These are phyloP conservation scores for Carex parvula DNA, from an alignment of 176 grass and related monocot species.

Conservation along the genomic window DNA sequence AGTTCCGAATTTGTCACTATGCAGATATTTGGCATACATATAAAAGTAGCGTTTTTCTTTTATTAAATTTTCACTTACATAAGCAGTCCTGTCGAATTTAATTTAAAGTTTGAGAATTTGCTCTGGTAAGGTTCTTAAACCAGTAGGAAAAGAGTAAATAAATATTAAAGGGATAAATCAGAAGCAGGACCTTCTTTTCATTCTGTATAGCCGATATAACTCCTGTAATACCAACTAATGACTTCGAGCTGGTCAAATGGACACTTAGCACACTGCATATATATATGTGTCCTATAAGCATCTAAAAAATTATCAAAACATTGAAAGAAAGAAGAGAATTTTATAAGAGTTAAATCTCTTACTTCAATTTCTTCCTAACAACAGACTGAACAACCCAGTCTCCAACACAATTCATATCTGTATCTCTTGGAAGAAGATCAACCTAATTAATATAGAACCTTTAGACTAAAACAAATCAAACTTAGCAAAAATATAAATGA, in stretches of 20 bases:
- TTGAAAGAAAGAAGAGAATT: not conserved
- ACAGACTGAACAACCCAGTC: slow-evolving; percentile 89
- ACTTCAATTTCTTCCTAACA: slow-evolving; percentile 90
- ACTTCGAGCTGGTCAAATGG: slow-evolving; percentile 95
- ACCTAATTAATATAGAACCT: slow-evolving; percentile 33
- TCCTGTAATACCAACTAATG: slow-evolving; percentile 83
- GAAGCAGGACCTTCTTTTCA: slow-evolving; percentile 71
- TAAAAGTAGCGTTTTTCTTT: not conserved
- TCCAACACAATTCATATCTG: slow-evolving; percentile 75
- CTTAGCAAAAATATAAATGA: not conserved
- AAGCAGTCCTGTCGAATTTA: not conserved
- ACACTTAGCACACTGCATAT: slow-evolving; percentile 64
- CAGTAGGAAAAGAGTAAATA: not conserved
- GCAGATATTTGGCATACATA: not conserved
- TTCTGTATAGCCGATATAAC: slow-evolving; percentile 92
- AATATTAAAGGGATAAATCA: not conserved
- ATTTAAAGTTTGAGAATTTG: not conserved
- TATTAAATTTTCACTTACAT: not conserved
- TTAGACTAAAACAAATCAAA: not conserved
- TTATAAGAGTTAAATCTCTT: not conserved
- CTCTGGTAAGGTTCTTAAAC: not conserved
- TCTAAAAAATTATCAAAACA: not conserved
- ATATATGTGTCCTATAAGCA: not conserved
- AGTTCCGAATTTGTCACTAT: too few relatives aligned
- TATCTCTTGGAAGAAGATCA: slow-evolving; percentile 85